A percentile compares a stretch with the other conserved stretches of the same genome.
Conservation (phyloP, 2,329 filamentous ascomycete species). For the Verticillium alfalfae region DNA sequence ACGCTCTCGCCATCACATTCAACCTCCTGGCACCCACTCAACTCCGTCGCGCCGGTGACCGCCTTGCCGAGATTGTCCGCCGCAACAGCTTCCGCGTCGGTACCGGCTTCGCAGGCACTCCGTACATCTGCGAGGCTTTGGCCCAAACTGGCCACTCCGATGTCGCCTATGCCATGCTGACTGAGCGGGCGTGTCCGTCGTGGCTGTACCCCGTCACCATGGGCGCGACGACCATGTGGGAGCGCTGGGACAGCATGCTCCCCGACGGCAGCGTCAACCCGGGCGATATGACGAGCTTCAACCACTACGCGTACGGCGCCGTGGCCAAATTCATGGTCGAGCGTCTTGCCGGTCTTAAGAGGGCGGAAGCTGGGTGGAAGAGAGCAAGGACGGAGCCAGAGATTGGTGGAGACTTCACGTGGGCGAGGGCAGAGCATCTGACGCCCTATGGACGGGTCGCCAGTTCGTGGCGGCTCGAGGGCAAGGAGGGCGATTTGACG, state of each 20-base stretch:
- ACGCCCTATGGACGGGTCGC: conserved; percentile 4
- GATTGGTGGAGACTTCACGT: conserved; percentile 2
- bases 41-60: background rate
- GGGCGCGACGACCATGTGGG: conserved; percentile 35
- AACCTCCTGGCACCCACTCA: conserved; percentile 5
- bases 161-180: conserved; percentile 28
- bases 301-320: conserved; percentile 34
- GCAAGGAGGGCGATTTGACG: background rate
- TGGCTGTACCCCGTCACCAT: conserved; percentile 33
- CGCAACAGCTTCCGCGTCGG: conserved; percentile 5
- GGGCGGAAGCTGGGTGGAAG: conserved; percentile 17
- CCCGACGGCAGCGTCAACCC: conserved; percentile 30
- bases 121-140: conserved; percentile 12
- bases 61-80: conserved; percentile 3
- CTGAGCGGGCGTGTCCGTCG: conserved; percentile 24
- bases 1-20: conserved; percentile 14
- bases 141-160: conserved; percentile 3
- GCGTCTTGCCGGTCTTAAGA: conserved; percentile 15
- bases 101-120: conserved; percentile 18
- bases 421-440: conserved; percentile 3
- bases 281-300: conserved; percentile 33
- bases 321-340: conserved; percentile 30
- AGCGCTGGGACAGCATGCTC: conserved; percentile 33
- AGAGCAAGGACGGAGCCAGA: conserved; percentile 1
- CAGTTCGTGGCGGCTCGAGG: background rate